phyloP scores from a whole-genome alignment of 2,329 filamentous ascomycete species.

The Colletotrichum sp. region DNA sequence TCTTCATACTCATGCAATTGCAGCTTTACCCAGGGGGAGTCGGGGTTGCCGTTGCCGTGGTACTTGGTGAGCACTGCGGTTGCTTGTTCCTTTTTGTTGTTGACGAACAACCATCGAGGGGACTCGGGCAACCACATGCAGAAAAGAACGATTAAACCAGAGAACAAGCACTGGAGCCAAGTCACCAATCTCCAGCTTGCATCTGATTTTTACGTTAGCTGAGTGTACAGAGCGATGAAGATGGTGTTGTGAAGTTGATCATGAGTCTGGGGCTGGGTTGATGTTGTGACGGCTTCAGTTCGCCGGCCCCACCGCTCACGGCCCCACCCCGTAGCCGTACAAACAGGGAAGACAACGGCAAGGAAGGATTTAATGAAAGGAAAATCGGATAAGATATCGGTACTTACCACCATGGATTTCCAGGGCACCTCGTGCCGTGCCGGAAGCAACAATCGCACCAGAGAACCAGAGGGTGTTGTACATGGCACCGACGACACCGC shows the following conservation, averaged over 20 bases:
- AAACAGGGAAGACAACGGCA: neutral
- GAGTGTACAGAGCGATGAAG: neutral
- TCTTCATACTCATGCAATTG: conserved; percentile 49
- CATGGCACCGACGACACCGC: conserved; percentile 44
- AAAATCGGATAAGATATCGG: too few relatives aligned
- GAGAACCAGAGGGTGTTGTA: conserved; percentile 52
- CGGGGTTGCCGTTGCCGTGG: conserved; percentile 48
- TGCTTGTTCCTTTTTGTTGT: conserved; percentile 41
- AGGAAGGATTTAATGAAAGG: too few relatives aligned
- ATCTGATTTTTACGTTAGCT: neutral
- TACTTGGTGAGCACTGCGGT: conserved; percentile 45
- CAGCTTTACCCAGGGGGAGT: conserved; percentile 50
- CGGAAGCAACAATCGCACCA: conserved; percentile 56
- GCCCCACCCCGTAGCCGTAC: neutral
- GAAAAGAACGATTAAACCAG: conserved; percentile 40
- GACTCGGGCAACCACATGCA: conserved; percentile 44
- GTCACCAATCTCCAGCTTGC: conserved; percentile 28
- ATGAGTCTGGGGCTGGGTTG: neutral
- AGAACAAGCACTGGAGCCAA: conserved; percentile 49
- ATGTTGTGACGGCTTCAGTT: neutral
- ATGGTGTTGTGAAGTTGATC: neutral
- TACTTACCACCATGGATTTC: conserved; percentile 40
- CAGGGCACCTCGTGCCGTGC: conserved; percentile 49
- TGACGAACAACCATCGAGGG: conserved; percentile 45
- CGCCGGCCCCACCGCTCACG: neutral